Evolutionary conservation across 129 eudicot species (phyloP).

Genomic region (Chrysanthemum makinoi): DNA sequence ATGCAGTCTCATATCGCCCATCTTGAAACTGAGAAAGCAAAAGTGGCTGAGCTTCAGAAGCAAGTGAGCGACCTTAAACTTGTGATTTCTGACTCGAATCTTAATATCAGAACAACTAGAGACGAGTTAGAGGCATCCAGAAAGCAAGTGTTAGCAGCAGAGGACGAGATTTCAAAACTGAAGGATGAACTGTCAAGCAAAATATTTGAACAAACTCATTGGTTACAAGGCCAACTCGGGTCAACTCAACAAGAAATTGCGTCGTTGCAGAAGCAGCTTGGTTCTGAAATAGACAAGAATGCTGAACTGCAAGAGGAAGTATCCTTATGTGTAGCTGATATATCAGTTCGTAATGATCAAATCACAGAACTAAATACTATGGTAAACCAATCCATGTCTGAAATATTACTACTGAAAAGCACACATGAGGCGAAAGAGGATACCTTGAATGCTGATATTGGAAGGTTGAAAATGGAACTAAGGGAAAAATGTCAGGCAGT

Average conservation of each 20-base stretch:
- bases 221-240: conserved; percentile 35
- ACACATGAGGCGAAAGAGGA: conserved; percentile 34
- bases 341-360: conserved; percentile 41
- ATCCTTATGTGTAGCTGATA: conserved; percentile 26
- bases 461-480: conserved; percentile 34
- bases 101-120: conserved; percentile 23
- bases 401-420: conserved; percentile 35
- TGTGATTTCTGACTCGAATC: conserved; percentile 30
- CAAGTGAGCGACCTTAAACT: conserved; percentile 45
- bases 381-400: conserved; percentile 26
- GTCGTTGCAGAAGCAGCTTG: conserved; percentile 41
- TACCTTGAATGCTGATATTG: conserved; percentile 37
- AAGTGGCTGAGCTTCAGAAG: conserved; percentile 43
- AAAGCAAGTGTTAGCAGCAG: conserved; percentile 36
- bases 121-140: conserved; percentile 37
- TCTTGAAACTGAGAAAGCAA: conserved; percentile 48
- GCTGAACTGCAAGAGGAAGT: conserved; percentile 46
- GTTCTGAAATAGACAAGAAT: conserved; percentile 39
- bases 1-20: conserved; percentile 22
- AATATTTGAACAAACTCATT: conserved; percentile 21
- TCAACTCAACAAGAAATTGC: conserved; percentile 26
- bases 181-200: conserved; percentile 28
- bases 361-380: conserved; percentile 41
- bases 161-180: conserved; percentile 35
- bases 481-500: conserved; percentile 24